Conservation (phyloP, 352 stramenopile genomes). For the Phytophthora cactorum region DNA sequence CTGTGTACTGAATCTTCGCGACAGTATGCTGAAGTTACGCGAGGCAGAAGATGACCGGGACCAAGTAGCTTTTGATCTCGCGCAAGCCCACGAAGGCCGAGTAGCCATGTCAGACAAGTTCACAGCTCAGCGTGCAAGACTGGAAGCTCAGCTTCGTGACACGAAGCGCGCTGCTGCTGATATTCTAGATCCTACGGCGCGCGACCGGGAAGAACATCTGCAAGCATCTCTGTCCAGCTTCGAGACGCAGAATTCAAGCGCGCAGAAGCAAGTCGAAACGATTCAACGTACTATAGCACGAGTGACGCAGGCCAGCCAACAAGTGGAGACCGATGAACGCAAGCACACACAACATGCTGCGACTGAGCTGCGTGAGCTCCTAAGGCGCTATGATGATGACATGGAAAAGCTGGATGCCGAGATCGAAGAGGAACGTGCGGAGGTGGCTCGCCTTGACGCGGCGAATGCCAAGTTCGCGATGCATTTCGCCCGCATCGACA, state of each 20-base stretch:
- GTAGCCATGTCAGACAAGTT: slow-evolving; percentile 37
- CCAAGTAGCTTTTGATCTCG: slow-evolving; percentile 69
- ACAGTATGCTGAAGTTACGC: slow-evolving; percentile 60
- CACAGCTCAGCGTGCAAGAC: slow-evolving; percentile 33
- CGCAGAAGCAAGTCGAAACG: slow-evolving; percentile 44
- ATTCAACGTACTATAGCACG: slow-evolving; percentile 37
- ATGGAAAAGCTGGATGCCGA: slow-evolving; percentile 51
- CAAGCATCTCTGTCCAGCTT: slow-evolving; percentile 45
- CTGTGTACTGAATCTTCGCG: slow-evolving; percentile 36
- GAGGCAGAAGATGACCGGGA: slow-evolving; percentile 69
- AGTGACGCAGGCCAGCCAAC: slow-evolving; percentile 48
- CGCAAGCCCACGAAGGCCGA: slow-evolving; percentile 42
- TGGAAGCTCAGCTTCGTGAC: slow-evolving; percentile 58
- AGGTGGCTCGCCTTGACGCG: slow-evolving; percentile 36
- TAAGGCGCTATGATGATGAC: slow-evolving; percentile 58
- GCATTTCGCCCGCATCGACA: slow-evolving; percentile 61
- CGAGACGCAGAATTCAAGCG: slow-evolving; percentile 43
- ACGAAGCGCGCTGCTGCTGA: slow-evolving; percentile 48
- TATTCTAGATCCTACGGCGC: slow-evolving; percentile 37
- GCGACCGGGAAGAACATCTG: slow-evolving; percentile 53
- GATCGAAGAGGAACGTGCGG: slow-evolving; percentile 40
- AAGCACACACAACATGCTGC: slow-evolving; percentile 49
- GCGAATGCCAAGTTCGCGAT: slow-evolving; percentile 44
- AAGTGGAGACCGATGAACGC: slow-evolving; percentile 57
- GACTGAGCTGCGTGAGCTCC: slow-evolving; percentile 52